Percentiles rank a stretch among this genome's conserved stretches.
Evolutionary conservation across 2,329 filamentous ascomycete species (phyloP).

Genomic region (Pyrenophora seminiperda): DNA sequence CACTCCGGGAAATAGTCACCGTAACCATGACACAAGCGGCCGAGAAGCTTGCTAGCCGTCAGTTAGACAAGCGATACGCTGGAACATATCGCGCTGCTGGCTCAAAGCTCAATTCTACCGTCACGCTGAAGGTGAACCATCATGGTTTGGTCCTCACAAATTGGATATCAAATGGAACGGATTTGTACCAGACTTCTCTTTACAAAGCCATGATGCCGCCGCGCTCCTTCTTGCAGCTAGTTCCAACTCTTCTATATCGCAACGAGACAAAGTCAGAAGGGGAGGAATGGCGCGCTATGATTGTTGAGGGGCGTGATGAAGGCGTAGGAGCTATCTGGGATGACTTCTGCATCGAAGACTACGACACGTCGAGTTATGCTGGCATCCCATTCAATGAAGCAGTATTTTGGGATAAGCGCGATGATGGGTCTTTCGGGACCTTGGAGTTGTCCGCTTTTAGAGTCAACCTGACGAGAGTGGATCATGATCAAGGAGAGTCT

Average conservation of each 20-base stretch:
- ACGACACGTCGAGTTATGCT: constrained; percentile 42
- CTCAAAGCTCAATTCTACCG: constrained; percentile 31
- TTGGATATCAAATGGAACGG: constrained; percentile 40
- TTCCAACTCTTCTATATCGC: constrained; percentile 36
- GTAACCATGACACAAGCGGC: constrained; percentile 39
- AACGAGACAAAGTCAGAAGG: constrained; percentile 36
- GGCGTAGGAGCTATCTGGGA: constrained; percentile 32
- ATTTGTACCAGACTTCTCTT: constrained; percentile 23
- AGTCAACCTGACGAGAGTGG: constrained; percentile 28
- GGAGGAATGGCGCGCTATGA: constrained; percentile 44
- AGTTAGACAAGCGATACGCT: constrained; percentile 35
- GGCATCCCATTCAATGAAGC: constrained; percentile 43
- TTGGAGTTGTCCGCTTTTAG: constrained; percentile 45
- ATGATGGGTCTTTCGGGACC: constrained; percentile 21
- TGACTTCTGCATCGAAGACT: constrained; percentile 46
- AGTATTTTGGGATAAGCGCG: constrained; percentile 42
- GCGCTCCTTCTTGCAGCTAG: constrained; percentile 28
- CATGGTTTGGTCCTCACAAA: constrained; percentile 35
- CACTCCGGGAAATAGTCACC: constrained; percentile 39
- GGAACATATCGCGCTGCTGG: constrained; percentile 32
- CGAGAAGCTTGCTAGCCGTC: constrained; percentile 38
- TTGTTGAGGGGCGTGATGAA: constrained; percentile 19
- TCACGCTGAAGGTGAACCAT: constrained; percentile 34
- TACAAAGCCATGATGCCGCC: neutral
- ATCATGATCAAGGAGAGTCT: neutral